Conservation (phyloP, 805 yeast genomes). For the Spathaspora gorwiae region DNA sequence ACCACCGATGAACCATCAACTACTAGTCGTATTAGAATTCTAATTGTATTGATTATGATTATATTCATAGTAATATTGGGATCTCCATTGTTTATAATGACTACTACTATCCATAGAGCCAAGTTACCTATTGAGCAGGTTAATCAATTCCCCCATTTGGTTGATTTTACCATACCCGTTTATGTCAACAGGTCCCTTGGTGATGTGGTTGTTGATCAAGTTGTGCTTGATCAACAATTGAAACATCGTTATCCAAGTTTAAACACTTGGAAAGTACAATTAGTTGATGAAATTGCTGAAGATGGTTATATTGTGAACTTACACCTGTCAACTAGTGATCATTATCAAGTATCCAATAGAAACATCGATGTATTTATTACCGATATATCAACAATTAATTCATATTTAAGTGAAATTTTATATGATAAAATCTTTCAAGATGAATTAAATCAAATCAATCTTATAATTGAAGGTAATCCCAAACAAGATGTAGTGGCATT, state of each 20-base stretch:
- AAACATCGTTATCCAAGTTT: conserved; percentile 17
- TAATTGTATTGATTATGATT: conserved; percentile 9
- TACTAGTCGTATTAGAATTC: conserved; percentile 6
- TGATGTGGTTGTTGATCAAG: conserved; percentile 32
- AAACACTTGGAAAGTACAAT: conserved; percentile 25
- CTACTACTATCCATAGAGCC: conserved; percentile 63
- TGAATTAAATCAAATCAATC: conserved; percentile 30
- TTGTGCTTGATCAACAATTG: conserved; percentile 26
- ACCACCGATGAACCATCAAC: not conserved
- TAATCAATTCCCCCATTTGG: conserved; percentile 21
- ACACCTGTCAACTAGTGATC: conserved; percentile 4
- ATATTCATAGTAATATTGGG: conserved; percentile 33
- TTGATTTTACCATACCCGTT: conserved; percentile 39
- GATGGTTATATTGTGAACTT: conserved; percentile 36
- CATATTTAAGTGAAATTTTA: conserved; percentile 32
- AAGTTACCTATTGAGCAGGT: conserved; percentile 49
- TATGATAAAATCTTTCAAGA: conserved; percentile 35
- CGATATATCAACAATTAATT: conserved; percentile 24
- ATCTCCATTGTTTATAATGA: conserved; percentile 53
- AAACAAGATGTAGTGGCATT: conserved; percentile 34
- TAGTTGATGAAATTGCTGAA: conserved; percentile 9
- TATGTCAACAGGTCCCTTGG: conserved; percentile 11
- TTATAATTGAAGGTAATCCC: conserved; percentile 9
- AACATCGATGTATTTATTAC: conserved; percentile 26
- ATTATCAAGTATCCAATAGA: conserved; percentile 17